Conservation (phyloP, 257 asterid species). For the Pogostemon cablin region DNA sequence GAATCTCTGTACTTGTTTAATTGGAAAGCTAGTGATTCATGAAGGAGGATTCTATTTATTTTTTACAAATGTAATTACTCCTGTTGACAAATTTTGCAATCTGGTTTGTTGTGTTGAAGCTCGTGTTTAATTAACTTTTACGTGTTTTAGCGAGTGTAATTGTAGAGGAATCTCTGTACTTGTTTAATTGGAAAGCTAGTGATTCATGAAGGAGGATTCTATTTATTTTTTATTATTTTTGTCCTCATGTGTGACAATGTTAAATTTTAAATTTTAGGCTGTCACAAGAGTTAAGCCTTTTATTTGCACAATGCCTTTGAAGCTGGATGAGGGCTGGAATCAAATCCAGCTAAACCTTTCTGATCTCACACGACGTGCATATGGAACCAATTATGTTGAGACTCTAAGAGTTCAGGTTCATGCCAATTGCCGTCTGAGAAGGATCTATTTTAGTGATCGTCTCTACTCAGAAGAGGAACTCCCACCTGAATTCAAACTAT, state of each 20-base stretch:
- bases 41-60: background rate
- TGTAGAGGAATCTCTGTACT: constrained; percentile 7
- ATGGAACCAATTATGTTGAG: constrained; percentile 94
- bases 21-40: background rate
- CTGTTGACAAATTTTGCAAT: constrained; percentile 1
- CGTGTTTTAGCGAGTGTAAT: background rate
- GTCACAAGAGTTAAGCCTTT: constrained; percentile 90
- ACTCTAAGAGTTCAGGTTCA: constrained; percentile 94
- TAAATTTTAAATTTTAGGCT: constrained; percentile 51
- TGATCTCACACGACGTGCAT: constrained; percentile 89
- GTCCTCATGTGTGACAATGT: background rate
- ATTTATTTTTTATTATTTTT: background rate
- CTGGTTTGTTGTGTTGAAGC: background rate
- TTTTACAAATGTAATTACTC: background rate
- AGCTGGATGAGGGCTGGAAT: constrained; percentile 95
- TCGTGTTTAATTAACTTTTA: background rate
- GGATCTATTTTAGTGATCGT: constrained; percentile 93
- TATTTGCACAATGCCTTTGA: constrained; percentile 96
- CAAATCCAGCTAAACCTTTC: constrained; percentile 89
- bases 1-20: background rate
- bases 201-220: background rate
- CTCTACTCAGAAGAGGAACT: constrained; percentile 96
- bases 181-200: too few relatives aligned
- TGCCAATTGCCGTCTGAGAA: constrained; percentile 87
- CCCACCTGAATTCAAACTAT: constrained; percentile 94